Evolutionary conservation across 1,139 yeast genomes (phyloP), one percentile per base, ranked within the genome.

Genomic region (Fermentozyma sake): DNA sequence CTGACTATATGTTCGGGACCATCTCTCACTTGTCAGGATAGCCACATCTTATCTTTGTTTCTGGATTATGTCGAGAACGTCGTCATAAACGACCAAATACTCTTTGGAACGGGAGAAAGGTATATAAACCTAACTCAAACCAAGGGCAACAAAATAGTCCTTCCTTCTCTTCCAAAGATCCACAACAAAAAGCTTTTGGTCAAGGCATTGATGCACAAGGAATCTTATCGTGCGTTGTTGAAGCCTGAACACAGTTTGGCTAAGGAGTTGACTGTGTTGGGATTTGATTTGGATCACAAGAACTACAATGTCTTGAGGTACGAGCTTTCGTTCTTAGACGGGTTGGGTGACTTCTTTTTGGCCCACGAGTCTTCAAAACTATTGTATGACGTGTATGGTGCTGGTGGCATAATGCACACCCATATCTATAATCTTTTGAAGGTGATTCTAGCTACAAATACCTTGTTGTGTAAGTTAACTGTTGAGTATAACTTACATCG

Each of bases 271-370:
- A 18, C 27, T 2, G 30, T 23, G 5, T 18, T 33, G 14, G 43
- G 40, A 1, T 42, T 44, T 22, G 46, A 41, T n/a, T 31, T 50
- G 11, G 45, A 48, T 16, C 38, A 33, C 7, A 34, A 39, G 18
- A 44, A 42, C n/a, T 46, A 48, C 28, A 42, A 41, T 9, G 42
- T 58, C 4, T 41, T 59, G 17, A 44, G 64, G 23, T 51, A 58
- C 33, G 69, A 63, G 31, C 48, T 64, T 21, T 61, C 68, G n/a
- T 59, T 63, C 29, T 52, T 61, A 30, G 72, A 65, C 37, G 72
- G 72, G 0, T 51, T 65, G 29, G 72, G 72, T 0, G 72, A 65
- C 41, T 61, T 61, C 34, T 61, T 54, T 30, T 47, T 65, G 26
- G 64, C 69, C 6, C 50, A 58, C 14, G 69, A 61, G 34, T 54